Conservation (phyloP, 164 flowering plant species). For the Macadamia tetraphylla region DNA sequence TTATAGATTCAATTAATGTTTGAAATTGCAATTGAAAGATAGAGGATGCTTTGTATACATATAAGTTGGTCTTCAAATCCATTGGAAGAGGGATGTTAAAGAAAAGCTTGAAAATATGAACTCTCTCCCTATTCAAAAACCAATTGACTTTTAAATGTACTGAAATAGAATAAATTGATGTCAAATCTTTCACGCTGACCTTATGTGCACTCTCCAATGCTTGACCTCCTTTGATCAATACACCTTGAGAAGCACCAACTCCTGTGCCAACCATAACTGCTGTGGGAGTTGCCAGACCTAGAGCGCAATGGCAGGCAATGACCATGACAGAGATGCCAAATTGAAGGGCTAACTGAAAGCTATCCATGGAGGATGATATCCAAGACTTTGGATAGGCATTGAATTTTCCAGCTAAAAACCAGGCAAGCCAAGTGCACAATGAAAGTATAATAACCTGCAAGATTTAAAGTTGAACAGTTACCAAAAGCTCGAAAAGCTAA, state of each 20-base stretch:
- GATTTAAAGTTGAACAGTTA: neutral
- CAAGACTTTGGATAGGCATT: conserved; percentile 64
- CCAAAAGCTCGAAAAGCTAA: neutral
- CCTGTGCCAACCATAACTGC: conserved; percentile 90
- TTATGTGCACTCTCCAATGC: conserved; percentile 74
- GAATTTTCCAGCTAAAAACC: conserved; percentile 77
- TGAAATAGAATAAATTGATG: neutral
- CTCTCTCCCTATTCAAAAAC: too few relatives aligned
- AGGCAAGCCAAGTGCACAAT: conserved; percentile 66
- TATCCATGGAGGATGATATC: conserved; percentile 82
- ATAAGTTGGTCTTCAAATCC: neutral
- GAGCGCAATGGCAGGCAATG: conserved; percentile 79
- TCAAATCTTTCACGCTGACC: conserved; percentile 24
- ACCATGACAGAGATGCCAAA: conserved; percentile 84
- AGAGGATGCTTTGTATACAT: too few relatives aligned
- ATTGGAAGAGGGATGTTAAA: neutral
- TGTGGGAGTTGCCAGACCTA: conserved; percentile 76
- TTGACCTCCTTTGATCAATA: conserved; percentile 72
- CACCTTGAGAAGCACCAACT: conserved; percentile 72
- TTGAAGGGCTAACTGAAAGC: conserved; percentile 91
- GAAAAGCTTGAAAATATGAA: neutral
- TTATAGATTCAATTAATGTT: too few relatives aligned
- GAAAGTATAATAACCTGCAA: conserved; percentile 66
- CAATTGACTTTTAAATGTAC: too few relatives aligned
- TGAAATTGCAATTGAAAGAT: too few relatives aligned